Evolutionary conservation across 305 asterid genomes (phyloP), one percentile per base, ranked within the genome.

Genomic region (Fraxinus xanthoxyloides): DNA sequence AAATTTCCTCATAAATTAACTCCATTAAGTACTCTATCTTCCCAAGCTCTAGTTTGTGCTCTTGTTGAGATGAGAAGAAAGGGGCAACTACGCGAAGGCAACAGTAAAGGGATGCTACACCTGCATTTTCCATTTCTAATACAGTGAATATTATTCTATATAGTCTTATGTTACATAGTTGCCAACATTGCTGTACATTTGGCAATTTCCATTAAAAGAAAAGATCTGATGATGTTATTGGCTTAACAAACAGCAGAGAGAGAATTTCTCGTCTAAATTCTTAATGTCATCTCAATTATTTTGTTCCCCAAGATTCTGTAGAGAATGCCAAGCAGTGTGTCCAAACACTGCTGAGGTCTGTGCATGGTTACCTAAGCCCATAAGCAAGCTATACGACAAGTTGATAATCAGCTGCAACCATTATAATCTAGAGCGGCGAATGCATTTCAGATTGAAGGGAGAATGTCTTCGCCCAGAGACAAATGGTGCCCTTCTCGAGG

Each of bases 361-460:
- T 63, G 72, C 72, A 24, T 7, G 70, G 56, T 4, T 13, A 15
- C 59, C 59, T 1, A 48, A 48, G 21, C 59, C 59, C 59, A 48
- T 48, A 48, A 48, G 36, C 32, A 61, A 61, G 70, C 70, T 23
- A 61, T 15, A 48, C 1, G 19, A 15, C 21, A 48, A 48, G 59
- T 48, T 61, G 28, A 61, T 23, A 23, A 23, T 61, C 63, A 54
- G 31, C 15, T 61, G 70, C 28, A 21, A 23, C 28, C 70, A 23
- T 61, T 61, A 95, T 78, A 95, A 84, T 80, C 97, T 92, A 17
- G 98, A 92, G 21, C 97, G 93, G 3, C 93, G 97, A 51, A 95
- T 91, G 89, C 97, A 94, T 87, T 93, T 95, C 75, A 93, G 97
- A 85, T 94, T 94, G 79, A 94, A 94, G 77, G 88, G 85, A 0